Percentiles rank a stretch among this genome's conserved stretches.
Evolutionary conservation across 257 asterid genomes (phyloP).

Genomic region (Solanum gandarillasii): DNA sequence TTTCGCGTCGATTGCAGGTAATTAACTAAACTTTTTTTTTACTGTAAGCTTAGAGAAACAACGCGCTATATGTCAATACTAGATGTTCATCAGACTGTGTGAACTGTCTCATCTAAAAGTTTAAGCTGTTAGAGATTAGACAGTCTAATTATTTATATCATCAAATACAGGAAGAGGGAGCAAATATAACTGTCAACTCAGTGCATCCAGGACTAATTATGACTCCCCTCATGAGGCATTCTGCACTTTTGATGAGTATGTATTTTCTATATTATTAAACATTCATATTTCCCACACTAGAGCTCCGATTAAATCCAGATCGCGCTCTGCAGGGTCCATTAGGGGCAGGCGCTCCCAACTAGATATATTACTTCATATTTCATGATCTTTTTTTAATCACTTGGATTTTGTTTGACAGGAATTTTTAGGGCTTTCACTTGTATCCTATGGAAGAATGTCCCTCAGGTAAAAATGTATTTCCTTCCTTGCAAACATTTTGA

Average conservation of each 20-base stretch:
- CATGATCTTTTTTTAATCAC: neutral
- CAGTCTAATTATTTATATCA: neutral
- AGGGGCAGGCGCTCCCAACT: accelerated
- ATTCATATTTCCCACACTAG: neutral
- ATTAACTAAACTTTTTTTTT: neutral
- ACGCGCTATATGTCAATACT: neutral
- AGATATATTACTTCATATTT: neutral
- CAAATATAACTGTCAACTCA: slow-evolving; percentile 64
- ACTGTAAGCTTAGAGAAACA: neutral
- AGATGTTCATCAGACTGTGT: neutral
- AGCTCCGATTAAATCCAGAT: too few species aligned
- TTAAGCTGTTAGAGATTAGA: neutral
- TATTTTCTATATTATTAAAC: neutral
- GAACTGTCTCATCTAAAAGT: neutral
- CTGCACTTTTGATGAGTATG: slow-evolving; percentile 45
- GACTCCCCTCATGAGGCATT: slow-evolving; percentile 69
- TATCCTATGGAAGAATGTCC: slow-evolving; percentile 72
- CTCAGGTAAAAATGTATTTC: slow-evolving; percentile 38
- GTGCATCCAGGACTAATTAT: slow-evolving; percentile 88
- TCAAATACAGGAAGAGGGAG: slow-evolving; percentile 65
- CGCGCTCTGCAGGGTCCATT: neutral
- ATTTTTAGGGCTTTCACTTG: slow-evolving; percentile 32
- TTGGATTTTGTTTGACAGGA: slow-evolving; percentile 30
- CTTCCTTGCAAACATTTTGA: neutral
- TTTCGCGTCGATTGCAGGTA: slow-evolving; percentile 63